phyloP scores from a whole-genome alignment of 1,284 basidiomycete species.

The Earliella scabrosa region DNA sequence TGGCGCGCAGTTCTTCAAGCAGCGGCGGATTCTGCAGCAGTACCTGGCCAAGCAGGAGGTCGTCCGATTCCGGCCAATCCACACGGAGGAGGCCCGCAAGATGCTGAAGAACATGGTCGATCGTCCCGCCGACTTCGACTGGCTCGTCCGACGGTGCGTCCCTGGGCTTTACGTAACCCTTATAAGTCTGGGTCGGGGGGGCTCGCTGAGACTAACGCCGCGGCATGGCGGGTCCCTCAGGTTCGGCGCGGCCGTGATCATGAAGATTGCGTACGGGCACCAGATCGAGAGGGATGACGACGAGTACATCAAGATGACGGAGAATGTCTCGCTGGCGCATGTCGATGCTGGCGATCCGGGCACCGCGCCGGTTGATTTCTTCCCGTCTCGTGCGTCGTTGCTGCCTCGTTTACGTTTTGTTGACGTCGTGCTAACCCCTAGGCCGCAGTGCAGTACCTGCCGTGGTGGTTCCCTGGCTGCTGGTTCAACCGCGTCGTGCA shows the following conservation, averaged over 20 bases:
- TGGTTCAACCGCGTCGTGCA: conserved; percentile 28
- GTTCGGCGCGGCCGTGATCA: conserved; percentile 23
- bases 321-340: conserved; percentile 22
- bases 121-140: conserved; percentile 26
- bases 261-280: conserved; percentile 34
- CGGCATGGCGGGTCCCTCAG: conserved; percentile 3
- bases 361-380: conserved; percentile 25
- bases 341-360: conserved; percentile 23
- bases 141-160: conserved; percentile 24
- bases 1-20: conserved; percentile 30
- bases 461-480: conserved; percentile 32
- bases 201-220: too few relatives aligned
- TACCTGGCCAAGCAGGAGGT: conserved; percentile 27
- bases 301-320: conserved; percentile 26
- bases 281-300: conserved; percentile 26
- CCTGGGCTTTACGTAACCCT: background rate
- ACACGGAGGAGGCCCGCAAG: conserved; percentile 25
- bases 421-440: background rate
- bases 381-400: conserved; percentile 26
- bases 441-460: conserved; percentile 26
- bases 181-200: background rate
- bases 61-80: conserved; percentile 25
- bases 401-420: background rate
- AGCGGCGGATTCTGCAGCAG: conserved; percentile 31
- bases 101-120: conserved; percentile 27